These are phyloP conservation scores for Nemania diffusa DNA, from an alignment of 2,329 filamentous ascomycete species.

Conservation along the genomic window DNA sequence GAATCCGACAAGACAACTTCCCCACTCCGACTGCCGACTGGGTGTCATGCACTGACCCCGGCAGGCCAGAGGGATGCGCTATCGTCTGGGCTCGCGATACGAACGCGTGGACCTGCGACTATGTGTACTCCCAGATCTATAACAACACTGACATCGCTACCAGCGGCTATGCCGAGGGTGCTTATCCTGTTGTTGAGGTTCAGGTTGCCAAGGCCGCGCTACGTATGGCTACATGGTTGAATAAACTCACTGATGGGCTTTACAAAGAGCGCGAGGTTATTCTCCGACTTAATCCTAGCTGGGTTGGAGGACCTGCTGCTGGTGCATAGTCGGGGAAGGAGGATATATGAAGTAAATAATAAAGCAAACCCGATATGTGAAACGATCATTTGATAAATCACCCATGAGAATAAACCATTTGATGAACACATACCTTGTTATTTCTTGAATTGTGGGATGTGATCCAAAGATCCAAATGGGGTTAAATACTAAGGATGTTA, in stretches of 20 bases:
- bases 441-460: too few relatives aligned
- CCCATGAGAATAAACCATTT: too few relatives aligned
- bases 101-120: slow-evolving; percentile 41
- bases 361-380: too few relatives aligned
- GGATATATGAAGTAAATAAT: slow-evolving; percentile 2
- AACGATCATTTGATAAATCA: too few relatives aligned
- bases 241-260: slow-evolving; percentile 34
- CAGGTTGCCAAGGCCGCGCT: slow-evolving; percentile 40
- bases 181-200: slow-evolving; percentile 37
- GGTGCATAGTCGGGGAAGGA: slow-evolving; percentile 5
- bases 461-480: too few relatives aligned
- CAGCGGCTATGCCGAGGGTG: slow-evolving; percentile 39
- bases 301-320: slow-evolving; percentile 31
- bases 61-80: slow-evolving; percentile 29
- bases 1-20: slow-evolving; percentile 37
- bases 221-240: slow-evolving; percentile 41
- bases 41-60: slow-evolving; percentile 36
- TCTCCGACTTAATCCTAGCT: slow-evolving; percentile 36
- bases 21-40: slow-evolving; percentile 33
- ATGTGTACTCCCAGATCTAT: slow-evolving; percentile 40
- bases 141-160: slow-evolving; percentile 40
- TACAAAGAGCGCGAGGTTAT: slow-evolving; percentile 40
- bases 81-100: slow-evolving; percentile 39
- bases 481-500: too few relatives aligned
- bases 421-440: not conserved